phyloP scores from a whole-genome alignment of 352 stramenopile species.

The Thalassiosira ordinaria region DNA sequence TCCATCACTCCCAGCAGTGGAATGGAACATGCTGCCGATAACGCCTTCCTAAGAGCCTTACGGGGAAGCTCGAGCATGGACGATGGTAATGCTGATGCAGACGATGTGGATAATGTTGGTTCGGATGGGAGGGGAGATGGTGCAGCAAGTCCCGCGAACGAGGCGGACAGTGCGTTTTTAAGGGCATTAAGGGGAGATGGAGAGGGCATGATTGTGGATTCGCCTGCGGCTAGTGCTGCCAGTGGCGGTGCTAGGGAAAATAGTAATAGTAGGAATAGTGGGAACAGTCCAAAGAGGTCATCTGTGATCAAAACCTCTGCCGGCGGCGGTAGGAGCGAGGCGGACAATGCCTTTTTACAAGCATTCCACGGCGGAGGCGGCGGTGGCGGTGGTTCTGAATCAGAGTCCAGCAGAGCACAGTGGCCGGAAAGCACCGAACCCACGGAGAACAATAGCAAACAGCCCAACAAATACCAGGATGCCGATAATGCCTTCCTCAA shows the following conservation, averaged over 20 bases:
- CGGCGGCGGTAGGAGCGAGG: neutral
- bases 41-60: slow-evolving; percentile 37
- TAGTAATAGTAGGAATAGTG: too few species aligned
- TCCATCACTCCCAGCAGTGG: too few species aligned
- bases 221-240: too few species aligned
- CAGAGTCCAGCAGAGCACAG: too few species aligned
- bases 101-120: neutral
- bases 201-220: neutral
- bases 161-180: slow-evolving; percentile 44
- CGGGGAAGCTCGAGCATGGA: neutral
- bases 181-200: slow-evolving; percentile 1
- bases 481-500: neutral
- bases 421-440: too few species aligned
- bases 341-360: slow-evolving; percentile 29
- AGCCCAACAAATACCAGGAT: too few species aligned
- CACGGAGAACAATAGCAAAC: too few species aligned
- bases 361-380: slow-evolving; percentile 17
- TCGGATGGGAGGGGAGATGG: too few species aligned
- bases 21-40: slow-evolving; percentile 5
- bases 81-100: neutral
- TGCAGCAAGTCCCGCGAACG: too few species aligned
- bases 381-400: too few species aligned
- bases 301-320: neutral
- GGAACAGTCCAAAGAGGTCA: too few species aligned
- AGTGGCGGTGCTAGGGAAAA: too few species aligned